Evolutionary conservation across 2,329 filamentous ascomycete genomes (phyloP).

Genomic region (Colletotrichum godetiae): DNA sequence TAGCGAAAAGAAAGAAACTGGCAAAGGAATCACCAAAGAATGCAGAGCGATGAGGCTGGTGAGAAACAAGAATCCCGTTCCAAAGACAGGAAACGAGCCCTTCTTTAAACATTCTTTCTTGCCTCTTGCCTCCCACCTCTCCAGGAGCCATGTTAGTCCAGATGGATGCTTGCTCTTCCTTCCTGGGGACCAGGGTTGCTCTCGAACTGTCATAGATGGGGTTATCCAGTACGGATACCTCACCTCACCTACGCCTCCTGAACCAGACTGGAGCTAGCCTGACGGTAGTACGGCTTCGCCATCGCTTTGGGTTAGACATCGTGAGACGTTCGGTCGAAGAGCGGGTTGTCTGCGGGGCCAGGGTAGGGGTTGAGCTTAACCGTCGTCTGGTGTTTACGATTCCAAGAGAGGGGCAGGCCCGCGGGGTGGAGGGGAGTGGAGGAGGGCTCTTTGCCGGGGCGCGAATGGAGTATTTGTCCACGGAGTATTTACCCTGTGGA

Average conservation of each 20-base stretch:
- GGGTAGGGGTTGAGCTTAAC: constrained; percentile 33
- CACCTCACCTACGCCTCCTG: constrained; percentile 10
- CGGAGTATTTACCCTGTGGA: constrained; percentile 12
- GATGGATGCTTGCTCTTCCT: background rate
- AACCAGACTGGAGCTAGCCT: constrained; percentile 11
- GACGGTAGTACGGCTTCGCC: constrained; percentile 12
- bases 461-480: constrained; percentile 17
- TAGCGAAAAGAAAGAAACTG: constrained; percentile 20
- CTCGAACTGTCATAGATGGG: constrained; percentile 1
- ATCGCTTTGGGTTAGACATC: constrained; percentile 26
- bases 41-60: constrained; percentile 29
- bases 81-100: constrained; percentile 19
- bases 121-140: background rate
- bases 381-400: constrained; percentile 35
- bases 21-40: constrained; percentile 24
- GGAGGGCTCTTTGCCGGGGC: constrained; percentile 5
- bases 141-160: background rate
- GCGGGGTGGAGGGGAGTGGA: constrained; percentile 17
- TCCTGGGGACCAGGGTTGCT: constrained; percentile 1
- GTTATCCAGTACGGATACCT: background rate
- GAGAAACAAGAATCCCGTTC: background rate
- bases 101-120: constrained; percentile 25
- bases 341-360: constrained; percentile 23
- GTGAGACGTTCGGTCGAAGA: constrained; percentile 29
- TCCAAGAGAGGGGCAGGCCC: constrained; percentile 19